Evolutionary conservation across 2,329 filamentous ascomycete genomes (phyloP), one percentile per base, ranked within the genome.

Genomic region (Apiospora aurea): DNA sequence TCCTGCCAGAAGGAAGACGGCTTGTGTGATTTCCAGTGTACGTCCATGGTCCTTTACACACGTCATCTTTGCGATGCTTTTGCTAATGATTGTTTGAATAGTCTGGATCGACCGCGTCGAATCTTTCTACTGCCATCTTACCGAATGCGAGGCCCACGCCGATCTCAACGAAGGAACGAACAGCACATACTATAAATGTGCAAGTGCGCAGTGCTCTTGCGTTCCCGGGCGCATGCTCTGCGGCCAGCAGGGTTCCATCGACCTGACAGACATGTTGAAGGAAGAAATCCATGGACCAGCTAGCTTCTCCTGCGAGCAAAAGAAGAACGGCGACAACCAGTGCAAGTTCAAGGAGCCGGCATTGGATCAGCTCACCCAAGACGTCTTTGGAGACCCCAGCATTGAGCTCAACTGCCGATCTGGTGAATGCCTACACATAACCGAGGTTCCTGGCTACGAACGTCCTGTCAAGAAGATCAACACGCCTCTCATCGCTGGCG

Each of bases 41-140:
- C 77, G 92, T 77, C 24, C 14, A 66, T 21, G 1, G 11, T 57
- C 68, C 18, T 71, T 0, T 24, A n/a, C 21, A 21, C n/a, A 8
- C 57, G 11, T 41, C 34, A 21, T n/a, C 57, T 41, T 24, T n/a
- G 1, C 21, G 6, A n/a, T 41, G 8, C 8, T 64, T 64, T 24
- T 64, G 57, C 57, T 64, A 4, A 64, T 41, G 13, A n/a, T 41
- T 64, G 5, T 66, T 61, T 6, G 43, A 70, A n/a, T 76, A 95
- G 93, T 99, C 84, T 99, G 96, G 96, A 94, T 99, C 67, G 95
- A 97, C 77, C 90, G 96, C 76, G 87, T 89, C 74, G 96, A 99
- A 83, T 98, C 96, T 1, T 99, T 99, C 86, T 99, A 97, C 83
- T 99, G 97, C 84, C 91, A 93, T 74, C 86, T 99, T 72, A 90